Conservation (phyloP, 176 grass and related monocot genomes). For the Oryza coarctata region DNA sequence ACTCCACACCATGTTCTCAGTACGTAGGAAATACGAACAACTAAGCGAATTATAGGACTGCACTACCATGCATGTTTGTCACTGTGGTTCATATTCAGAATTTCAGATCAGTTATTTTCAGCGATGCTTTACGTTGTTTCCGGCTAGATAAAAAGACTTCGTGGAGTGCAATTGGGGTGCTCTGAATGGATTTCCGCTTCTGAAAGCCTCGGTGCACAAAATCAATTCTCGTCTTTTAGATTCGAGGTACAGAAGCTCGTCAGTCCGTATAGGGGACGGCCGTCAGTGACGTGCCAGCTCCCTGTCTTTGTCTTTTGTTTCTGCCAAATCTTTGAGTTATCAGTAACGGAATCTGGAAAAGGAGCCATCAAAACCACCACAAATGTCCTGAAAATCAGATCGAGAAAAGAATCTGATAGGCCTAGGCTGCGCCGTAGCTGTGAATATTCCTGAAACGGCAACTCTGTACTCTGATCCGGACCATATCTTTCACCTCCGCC, state of each 20-base stretch:
- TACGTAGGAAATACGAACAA: neutral
- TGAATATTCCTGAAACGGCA: slow-evolving; percentile 56
- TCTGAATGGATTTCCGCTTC: neutral
- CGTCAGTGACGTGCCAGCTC: slow-evolving; percentile 31
- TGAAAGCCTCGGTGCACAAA: neutral
- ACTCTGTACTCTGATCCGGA: slow-evolving; percentile 7
- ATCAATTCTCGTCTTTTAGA: neutral
- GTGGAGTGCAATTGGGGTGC: neutral
- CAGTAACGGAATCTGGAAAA: slow-evolving; percentile 44
- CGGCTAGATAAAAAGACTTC: neutral
- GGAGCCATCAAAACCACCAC: neutral
- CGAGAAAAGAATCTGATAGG: slow-evolving; percentile 27
- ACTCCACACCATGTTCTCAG: neutral
- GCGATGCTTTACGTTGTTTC: too few species aligned
- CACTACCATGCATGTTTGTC: neutral
- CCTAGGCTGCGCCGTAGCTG: slow-evolving; percentile 17
- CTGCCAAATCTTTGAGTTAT: neutral
- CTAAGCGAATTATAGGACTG: neutral
- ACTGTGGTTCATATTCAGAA: neutral
- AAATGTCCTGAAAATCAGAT: slow-evolving; percentile 22
- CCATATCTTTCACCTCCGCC: slow-evolving; percentile 19
- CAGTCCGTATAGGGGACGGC: slow-evolving; percentile 15
- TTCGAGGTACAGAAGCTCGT: neutral
- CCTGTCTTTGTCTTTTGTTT: slow-evolving; percentile 36
- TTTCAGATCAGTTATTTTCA: neutral